Evolutionary conservation across 371 early-diverging fungal species (phyloP).

Genomic region (Actinomucor elegans): DNA sequence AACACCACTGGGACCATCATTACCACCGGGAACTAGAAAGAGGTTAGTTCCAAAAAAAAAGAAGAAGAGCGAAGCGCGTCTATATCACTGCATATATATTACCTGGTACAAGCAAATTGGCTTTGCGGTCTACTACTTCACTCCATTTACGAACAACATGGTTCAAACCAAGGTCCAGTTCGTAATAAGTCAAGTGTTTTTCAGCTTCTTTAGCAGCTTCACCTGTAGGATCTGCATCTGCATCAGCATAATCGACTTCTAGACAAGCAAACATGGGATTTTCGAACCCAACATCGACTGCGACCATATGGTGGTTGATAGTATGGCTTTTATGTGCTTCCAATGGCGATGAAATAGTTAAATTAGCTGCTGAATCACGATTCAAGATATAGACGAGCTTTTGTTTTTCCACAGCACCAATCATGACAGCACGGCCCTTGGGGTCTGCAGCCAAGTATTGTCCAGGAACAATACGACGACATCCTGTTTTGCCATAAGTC

Average conservation of each 20-base stretch:
- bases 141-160: slow-evolving; percentile 96
- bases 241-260: slow-evolving; percentile 87
- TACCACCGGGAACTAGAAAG: slow-evolving; percentile 82
- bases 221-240: slow-evolving; percentile 79
- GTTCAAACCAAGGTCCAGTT: slow-evolving; percentile 97
- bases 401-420: slow-evolving; percentile 91
- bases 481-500: slow-evolving; percentile 94
- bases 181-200: slow-evolving; percentile 91
- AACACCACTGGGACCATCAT: slow-evolving; percentile 96
- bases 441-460: slow-evolving; percentile 96
- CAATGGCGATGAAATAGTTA: slow-evolving; percentile 94
- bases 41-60: not conserved
- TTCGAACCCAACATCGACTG: slow-evolving; percentile 97
- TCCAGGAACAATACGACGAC: slow-evolving; percentile 90
- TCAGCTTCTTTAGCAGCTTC: slow-evolving; percentile 75
- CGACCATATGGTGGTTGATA: slow-evolving; percentile 76
- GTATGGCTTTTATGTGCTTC: slow-evolving; percentile 89
- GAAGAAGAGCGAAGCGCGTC: not conserved
- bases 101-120: slow-evolving; percentile 85
- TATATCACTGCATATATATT: slow-evolving; percentile 3
- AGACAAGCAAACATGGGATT: slow-evolving; percentile 96
- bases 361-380: slow-evolving; percentile 81
- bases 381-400: slow-evolving; percentile 96
- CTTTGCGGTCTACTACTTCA: slow-evolving; percentile 71
- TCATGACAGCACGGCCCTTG: slow-evolving; percentile 95